Conservation (phyloP, 2,329 filamentous ascomycete genomes). For the Thielaviopsis euricoi region DNA sequence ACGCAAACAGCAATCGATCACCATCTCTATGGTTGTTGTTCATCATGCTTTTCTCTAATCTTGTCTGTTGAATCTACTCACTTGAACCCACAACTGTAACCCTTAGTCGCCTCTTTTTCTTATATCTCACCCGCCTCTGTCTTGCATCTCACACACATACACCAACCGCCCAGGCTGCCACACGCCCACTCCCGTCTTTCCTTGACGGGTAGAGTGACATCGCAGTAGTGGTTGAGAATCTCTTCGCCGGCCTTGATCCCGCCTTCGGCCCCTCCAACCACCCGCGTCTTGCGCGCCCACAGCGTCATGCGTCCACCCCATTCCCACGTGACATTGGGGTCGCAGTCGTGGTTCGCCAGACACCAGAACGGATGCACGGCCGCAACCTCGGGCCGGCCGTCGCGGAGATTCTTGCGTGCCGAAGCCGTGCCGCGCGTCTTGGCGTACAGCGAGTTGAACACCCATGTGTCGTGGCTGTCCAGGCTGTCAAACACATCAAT, state of each 20-base stretch:
- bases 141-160: conserved; percentile 69
- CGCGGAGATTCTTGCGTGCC: conserved; percentile 57
- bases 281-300: conserved; percentile 40
- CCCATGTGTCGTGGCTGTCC: conserved; percentile 53
- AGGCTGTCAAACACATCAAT: conserved; percentile 53
- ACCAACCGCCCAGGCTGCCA: conserved; percentile 76
- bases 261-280: conserved; percentile 31
- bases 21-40: not conserved
- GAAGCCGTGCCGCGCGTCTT: conserved; percentile 91
- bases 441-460: conserved; percentile 79
- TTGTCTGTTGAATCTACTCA: not conserved
- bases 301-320: conserved; percentile 70
- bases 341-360: conserved; percentile 87
- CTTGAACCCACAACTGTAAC: not conserved
- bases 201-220: conserved; percentile 60
- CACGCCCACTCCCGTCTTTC: conserved; percentile 77
- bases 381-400: conserved; percentile 75
- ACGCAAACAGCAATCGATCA: too few relatives aligned
- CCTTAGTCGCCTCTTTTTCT: not conserved
- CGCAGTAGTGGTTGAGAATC: conserved; percentile 88
- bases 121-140: conserved; percentile 39
- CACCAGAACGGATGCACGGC: conserved; percentile 95
- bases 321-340: conserved; percentile 89
- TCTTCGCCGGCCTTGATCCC: conserved; percentile 69
- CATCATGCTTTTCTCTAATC: not conserved